phyloP scores from a whole-genome alignment of 1,284 basidiomycete species.

The Heimioporus retisporus region DNA sequence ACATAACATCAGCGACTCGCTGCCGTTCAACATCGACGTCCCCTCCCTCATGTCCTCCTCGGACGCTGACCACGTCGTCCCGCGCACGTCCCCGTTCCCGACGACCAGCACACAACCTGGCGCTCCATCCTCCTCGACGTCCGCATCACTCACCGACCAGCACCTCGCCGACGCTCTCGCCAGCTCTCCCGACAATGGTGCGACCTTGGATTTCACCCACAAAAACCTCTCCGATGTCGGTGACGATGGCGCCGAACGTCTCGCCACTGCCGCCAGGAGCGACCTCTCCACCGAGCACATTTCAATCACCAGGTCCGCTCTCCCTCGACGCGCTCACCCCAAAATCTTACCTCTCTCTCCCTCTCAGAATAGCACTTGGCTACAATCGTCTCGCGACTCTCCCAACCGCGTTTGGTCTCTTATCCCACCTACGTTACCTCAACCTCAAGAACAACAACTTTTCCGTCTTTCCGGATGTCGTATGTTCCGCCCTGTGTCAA shows the following conservation, averaged over 20 bases:
- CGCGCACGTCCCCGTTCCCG: constrained; percentile 39
- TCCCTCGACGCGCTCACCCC: constrained; percentile 13
- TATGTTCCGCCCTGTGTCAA: constrained; percentile 54
- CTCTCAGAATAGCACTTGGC: constrained; percentile 83
- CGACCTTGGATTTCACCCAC: constrained; percentile 86
- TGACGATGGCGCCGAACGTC: constrained; percentile 77
- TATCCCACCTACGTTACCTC: constrained; percentile 89
- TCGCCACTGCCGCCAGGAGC: constrained; percentile 70
- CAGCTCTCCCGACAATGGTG: constrained; percentile 80
- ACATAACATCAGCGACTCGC: constrained; percentile 12
- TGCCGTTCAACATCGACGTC: constrained; percentile 27
- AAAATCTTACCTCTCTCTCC: not conserved
- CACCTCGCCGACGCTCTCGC: constrained; percentile 75
- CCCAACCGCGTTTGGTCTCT: constrained; percentile 81
- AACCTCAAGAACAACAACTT: constrained; percentile 94
- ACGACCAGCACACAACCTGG: constrained; percentile 27
- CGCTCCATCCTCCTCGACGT: constrained; percentile 43
- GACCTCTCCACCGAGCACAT: constrained; percentile 62
- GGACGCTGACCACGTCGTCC: constrained; percentile 46
- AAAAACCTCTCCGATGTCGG: constrained; percentile 81
- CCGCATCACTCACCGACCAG: constrained; percentile 59
- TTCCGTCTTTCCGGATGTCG: constrained; percentile 87
- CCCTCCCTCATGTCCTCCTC: constrained; percentile 41
- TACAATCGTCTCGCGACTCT: constrained; percentile 88
- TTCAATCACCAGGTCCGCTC: constrained; percentile 75